Evolutionary conservation across 169 alveolate species (phyloP), one percentile per base, ranked within the genome.

Genomic region (Condylostoma magnum): DNA sequence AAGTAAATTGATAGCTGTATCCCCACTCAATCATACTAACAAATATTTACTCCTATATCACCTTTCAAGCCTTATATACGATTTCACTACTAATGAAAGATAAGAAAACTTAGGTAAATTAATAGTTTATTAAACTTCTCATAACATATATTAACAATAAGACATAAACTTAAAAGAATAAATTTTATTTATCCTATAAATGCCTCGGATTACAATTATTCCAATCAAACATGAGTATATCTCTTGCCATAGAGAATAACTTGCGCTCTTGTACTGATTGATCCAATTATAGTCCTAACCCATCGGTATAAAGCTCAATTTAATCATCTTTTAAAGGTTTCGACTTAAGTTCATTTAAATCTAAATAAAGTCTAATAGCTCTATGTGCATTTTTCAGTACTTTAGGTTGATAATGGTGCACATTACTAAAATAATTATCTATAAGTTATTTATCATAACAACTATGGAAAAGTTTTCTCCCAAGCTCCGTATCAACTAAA

Each of bases 401-500:
- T 8, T 25, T 60, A 3, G 20, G 15, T 1, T 22, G 34, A 2
- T 18, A 22, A n/a, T 38, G 18, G 31, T 60, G 31, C 2, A 22
- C 52, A 36, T 38, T 33, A 60, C 25, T 15, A 1, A 20, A 20
- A 15, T 6, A 60, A 22, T 15, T 60, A 38, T 4, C 37, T 60
- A 18, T 52, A 18, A 15, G 71, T 12, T 8, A 10, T 38, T 15
- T 18, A 18, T 20, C 36, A 3, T 33, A n/a, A 27, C 43, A 52
- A 41, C 43, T 60, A 34, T 27, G 36, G 31, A 60, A 60, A 60
- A 60, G 71, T 55, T 38, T 60, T 25, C 43, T 60, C 18, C 71
- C 71, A 60, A 60, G 43, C 36, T 52, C 57, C 10, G 57, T 60
- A 33, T 60, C 36, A 15, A 60, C 27, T n/a, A n/a, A n/a, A n/a